Conservation (phyloP, 768 basidiomycete species). For the Xerocomellus amylosporus region DNA sequence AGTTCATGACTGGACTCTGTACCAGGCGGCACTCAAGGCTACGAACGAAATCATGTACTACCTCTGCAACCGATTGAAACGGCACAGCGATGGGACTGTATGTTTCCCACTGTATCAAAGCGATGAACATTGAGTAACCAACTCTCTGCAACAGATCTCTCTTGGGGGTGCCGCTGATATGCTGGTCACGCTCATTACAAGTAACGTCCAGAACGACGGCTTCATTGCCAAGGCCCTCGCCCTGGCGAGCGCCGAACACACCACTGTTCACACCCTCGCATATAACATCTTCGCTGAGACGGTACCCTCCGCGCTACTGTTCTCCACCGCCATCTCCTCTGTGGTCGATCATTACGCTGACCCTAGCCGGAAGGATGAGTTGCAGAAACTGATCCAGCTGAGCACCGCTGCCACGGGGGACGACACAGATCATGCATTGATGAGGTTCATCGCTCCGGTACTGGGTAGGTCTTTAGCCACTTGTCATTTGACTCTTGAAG, state of each 20-base stretch:
- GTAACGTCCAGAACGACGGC: slow-evolving; percentile 22
- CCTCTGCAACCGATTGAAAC: slow-evolving; percentile 24
- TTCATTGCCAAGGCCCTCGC: slow-evolving; percentile 22
- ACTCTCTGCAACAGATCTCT: slow-evolving; percentile 12
- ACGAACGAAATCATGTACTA: slow-evolving; percentile 24
- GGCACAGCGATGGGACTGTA: slow-evolving; percentile 20
- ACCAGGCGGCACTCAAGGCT: slow-evolving; percentile 26
- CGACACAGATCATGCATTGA: slow-evolving; percentile 29
- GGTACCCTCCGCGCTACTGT: slow-evolving; percentile 54
- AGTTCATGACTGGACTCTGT: slow-evolving; percentile 33
- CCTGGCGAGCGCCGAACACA: slow-evolving; percentile 2
- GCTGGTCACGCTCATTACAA: slow-evolving; percentile 18
- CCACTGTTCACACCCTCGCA: slow-evolving; percentile 38
- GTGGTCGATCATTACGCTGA: slow-evolving; percentile 61
- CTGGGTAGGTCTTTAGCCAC: slow-evolving; percentile 36
- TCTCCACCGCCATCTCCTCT: slow-evolving; percentile 53
- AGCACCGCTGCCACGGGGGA: slow-evolving; percentile 26
- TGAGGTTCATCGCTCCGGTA: slow-evolving; percentile 47
- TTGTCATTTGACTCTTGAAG: slow-evolving; percentile 14
- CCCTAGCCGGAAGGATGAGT: slow-evolving; percentile 31
- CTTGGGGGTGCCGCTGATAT: slow-evolving; percentile 21
- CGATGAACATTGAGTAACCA: not conserved
- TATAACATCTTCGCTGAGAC: slow-evolving; percentile 50
- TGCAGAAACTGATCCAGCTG: slow-evolving; percentile 39
- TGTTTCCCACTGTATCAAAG: not conserved